Conservation (phyloP, 345 rosid species). For the Lepidium aucheri region DNA sequence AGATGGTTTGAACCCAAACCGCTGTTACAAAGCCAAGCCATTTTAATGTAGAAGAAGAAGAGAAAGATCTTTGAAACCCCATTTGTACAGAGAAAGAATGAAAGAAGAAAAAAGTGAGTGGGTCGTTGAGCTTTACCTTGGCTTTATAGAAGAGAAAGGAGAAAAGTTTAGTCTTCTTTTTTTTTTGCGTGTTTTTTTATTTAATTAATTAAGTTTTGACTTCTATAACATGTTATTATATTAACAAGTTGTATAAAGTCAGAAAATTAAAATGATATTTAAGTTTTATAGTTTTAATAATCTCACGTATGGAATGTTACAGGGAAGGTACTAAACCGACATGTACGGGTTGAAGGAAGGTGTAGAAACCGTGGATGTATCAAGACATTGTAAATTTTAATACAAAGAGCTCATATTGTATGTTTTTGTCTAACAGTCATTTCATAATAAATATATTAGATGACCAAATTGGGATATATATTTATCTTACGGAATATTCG, state of each 20-base stretch:
- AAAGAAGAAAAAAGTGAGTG: background rate
- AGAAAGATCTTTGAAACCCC: constrained; percentile 13
- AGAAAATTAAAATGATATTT: background rate
- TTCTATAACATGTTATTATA: too few relatives aligned
- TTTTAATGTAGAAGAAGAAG: constrained; percentile 36
- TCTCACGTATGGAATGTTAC: background rate
- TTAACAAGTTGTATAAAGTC: background rate
- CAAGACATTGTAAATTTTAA: background rate
- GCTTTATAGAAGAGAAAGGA: constrained; percentile 1
- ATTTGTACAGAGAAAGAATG: background rate
- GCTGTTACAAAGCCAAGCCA: constrained; percentile 96
- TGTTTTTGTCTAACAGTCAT: background rate
- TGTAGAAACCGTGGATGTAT: background rate
- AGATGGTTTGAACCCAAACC: constrained; percentile 85
- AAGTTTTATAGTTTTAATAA: background rate
- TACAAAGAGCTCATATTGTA: background rate
- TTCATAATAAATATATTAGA: background rate
- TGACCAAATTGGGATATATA: background rate
- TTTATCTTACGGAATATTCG: background rate
- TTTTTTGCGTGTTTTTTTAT: background rate
- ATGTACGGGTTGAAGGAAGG: background rate
- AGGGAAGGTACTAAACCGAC: background rate
- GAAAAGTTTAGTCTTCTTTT: background rate
- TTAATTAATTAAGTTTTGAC: background rate
- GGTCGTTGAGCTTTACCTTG: background rate